Conservation (phyloP, 2,329 filamentous ascomycete genomes). For the Aspergillus persii region DNA sequence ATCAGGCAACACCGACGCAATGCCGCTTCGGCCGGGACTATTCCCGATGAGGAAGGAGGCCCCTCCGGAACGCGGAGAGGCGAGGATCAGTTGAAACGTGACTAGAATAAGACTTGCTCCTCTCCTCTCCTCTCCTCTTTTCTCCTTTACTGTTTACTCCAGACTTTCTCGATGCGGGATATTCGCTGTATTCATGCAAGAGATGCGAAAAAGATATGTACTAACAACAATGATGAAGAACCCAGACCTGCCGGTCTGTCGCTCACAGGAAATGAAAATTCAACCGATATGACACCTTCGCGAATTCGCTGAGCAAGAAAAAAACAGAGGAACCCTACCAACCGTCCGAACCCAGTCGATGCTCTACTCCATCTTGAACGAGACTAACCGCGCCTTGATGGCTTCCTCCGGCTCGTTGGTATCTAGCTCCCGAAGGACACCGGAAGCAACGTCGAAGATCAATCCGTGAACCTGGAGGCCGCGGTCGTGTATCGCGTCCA, state of each 20-base stretch:
- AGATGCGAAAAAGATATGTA: neutral
- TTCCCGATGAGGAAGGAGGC: neutral
- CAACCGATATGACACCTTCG: neutral
- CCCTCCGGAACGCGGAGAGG: neutral
- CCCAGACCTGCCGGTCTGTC: neutral
- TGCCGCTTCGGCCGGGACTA: constrained; percentile 15
- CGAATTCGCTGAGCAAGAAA: neutral
- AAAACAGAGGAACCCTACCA: neutral
- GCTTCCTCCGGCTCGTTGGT: constrained; percentile 41
- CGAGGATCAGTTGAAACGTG: neutral
- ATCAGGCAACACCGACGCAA: constrained; percentile 5
- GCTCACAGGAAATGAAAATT: neutral
- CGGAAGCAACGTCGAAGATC: constrained; percentile 65
- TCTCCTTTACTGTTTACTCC: neutral
- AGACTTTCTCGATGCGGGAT: neutral
- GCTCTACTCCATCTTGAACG: constrained; percentile 37
- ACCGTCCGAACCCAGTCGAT: neutral
- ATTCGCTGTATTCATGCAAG: neutral
- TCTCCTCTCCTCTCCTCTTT: neutral
- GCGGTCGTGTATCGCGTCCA: constrained; percentile 67
- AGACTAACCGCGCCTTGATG: constrained; percentile 37
- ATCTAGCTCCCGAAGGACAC: constrained; percentile 55
- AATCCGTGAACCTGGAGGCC: constrained; percentile 75
- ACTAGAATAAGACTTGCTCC: neutral
- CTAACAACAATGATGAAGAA: neutral